A percentile compares a stretch with the other conserved stretches of the same genome.
Conservation (phyloP, 2,329 filamentous ascomycete genomes). For the Arachnomyces sp. region DNA sequence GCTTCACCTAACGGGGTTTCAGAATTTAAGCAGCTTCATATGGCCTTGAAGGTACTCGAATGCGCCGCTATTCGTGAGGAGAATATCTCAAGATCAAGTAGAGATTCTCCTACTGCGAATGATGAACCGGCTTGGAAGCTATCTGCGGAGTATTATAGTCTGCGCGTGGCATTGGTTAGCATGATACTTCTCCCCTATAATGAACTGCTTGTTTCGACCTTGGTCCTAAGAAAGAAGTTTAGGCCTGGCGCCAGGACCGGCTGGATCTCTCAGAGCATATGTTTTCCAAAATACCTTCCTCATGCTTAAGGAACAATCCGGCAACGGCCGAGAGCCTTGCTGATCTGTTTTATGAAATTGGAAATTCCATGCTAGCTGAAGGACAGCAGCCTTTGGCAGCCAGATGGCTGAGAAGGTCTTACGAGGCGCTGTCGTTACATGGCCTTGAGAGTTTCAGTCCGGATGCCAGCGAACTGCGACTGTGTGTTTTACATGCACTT, state of each 20-base stretch:
- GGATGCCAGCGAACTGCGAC: slow-evolving; percentile 56
- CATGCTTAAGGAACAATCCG: slow-evolving; percentile 37
- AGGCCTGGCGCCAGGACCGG: slow-evolving; percentile 69
- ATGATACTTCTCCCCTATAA: slow-evolving; percentile 4
- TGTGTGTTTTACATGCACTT: slow-evolving; percentile 59
- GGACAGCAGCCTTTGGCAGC: slow-evolving; percentile 49
- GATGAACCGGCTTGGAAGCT: slow-evolving; percentile 19
- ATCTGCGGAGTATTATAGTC: slow-evolving; percentile 54
- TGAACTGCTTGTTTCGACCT: neutral
- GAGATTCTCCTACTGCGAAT: slow-evolving; percentile 5
- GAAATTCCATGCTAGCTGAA: slow-evolving; percentile 50
- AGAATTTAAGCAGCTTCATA: slow-evolving; percentile 49
- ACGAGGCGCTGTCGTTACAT: slow-evolving; percentile 41
- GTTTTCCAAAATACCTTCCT: slow-evolving; percentile 52
- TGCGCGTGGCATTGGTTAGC: slow-evolving; percentile 60
- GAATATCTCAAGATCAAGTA: slow-evolving; percentile 12
- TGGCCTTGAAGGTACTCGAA: slow-evolving; percentile 56
- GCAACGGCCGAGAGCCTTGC: slow-evolving; percentile 54
- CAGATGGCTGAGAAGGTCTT: slow-evolving; percentile 68
- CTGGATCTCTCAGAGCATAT: slow-evolving; percentile 73
- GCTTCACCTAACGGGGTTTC: slow-evolving; percentile 7
- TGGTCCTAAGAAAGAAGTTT: neutral
- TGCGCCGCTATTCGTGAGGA: slow-evolving; percentile 54
- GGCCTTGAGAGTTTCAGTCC: slow-evolving; percentile 50
- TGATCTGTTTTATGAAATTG: slow-evolving; percentile 66